Conservation (phyloP, 2,329 filamentous ascomycete genomes). For the Colletotrichum trifolii region DNA sequence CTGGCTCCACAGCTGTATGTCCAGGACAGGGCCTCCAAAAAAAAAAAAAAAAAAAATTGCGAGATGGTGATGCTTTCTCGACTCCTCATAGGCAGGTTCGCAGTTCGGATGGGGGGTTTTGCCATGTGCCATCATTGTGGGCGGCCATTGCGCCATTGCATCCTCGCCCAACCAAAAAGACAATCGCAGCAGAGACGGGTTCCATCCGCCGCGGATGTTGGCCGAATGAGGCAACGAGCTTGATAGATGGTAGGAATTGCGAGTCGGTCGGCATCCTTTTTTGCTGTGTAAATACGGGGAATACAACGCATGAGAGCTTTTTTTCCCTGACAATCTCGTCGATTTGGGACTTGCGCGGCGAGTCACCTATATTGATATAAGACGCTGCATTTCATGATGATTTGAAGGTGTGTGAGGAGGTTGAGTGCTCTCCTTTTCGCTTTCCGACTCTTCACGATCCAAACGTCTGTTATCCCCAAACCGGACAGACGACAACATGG, state of each 20-base stretch:
- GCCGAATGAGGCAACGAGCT: slow-evolving; percentile 11
- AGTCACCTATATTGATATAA: slow-evolving; percentile 16
- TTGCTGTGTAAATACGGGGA: too few species aligned
- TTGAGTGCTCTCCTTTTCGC: background rate
- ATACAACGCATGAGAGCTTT: background rate
- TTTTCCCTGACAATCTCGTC: background rate
- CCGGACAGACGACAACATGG: background rate
- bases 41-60: background rate
- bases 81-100: slow-evolving; percentile 13
- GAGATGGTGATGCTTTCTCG: background rate
- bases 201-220: slow-evolving; percentile 11
- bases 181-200: too few species aligned
- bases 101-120: slow-evolving; percentile 7
- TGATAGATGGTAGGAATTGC: background rate
- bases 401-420: too few species aligned
- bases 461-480: background rate
- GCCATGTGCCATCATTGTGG: slow-evolving; percentile 31
- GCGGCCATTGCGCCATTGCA: slow-evolving; percentile 31
- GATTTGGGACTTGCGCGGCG: background rate
- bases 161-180: slow-evolving; percentile 16
- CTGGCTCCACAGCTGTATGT: background rate
- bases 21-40: slow-evolving; percentile 9
- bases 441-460: background rate
- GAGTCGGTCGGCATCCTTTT: background rate
- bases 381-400: too few species aligned